Evolutionary conservation across 352 stramenopile genomes (phyloP).

Genomic region (Phytophthora fragariae): DNA sequence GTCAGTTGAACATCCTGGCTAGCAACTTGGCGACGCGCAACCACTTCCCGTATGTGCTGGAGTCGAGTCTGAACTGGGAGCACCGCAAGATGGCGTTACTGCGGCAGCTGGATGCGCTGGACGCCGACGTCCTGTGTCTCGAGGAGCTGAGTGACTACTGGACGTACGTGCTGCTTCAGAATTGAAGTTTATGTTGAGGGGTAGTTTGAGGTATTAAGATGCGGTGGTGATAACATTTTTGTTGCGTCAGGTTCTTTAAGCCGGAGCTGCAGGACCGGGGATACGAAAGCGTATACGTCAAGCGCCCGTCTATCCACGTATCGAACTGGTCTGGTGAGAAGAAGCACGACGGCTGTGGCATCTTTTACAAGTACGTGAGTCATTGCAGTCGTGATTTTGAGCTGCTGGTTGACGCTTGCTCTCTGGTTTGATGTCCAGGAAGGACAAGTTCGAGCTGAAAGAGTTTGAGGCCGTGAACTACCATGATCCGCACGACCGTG

Average conservation of each 20-base stretch:
- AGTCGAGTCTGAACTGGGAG: conserved; percentile 85
- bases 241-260: conserved; percentile 77
- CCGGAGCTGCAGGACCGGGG: conserved; percentile 70
- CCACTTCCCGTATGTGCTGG: conserved; percentile 89
- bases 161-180: conserved; percentile 59
- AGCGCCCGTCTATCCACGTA: conserved; percentile 84
- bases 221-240: neutral
- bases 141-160: conserved; percentile 91
- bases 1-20: conserved; percentile 84
- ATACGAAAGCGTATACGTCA: conserved; percentile 89
- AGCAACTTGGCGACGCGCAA: conserved; percentile 87
- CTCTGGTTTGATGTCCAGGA: conserved; percentile 37
- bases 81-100: conserved; percentile 82
- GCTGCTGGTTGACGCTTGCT: neutral
- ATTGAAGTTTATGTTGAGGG: conserved; percentile 1
- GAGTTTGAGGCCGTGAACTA: conserved; percentile 90
- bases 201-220: neutral
- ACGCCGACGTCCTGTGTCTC: conserved; percentile 86
- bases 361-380: conserved; percentile 83
- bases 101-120: conserved; percentile 73
- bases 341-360: conserved; percentile 88
- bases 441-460: conserved; percentile 88
- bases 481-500: conserved; percentile 85
- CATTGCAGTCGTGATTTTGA: neutral
- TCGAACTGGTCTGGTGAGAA: conserved; percentile 90